These are phyloP conservation scores for Fusarium acutatum DNA, from an alignment of 2,329 filamentous ascomycete genomes.

Conservation along the genomic window DNA sequence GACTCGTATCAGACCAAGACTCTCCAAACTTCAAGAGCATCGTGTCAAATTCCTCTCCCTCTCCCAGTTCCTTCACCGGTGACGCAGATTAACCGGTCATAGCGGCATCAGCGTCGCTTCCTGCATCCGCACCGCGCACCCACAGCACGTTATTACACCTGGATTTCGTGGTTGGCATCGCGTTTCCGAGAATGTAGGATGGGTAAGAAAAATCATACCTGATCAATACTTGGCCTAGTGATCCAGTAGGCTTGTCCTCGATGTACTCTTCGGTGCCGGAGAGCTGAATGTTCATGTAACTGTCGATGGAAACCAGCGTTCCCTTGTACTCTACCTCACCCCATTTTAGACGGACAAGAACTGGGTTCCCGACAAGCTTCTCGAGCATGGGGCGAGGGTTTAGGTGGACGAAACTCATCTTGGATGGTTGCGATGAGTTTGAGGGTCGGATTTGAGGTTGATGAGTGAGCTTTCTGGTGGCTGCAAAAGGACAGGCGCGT, in stretches of 20 bases:
- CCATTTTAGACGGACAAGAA: conserved; percentile 96
- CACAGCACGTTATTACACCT: conserved; percentile 98
- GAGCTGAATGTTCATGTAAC: conserved; percentile 99
- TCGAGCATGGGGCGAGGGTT: conserved; percentile 98
- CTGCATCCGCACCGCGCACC: conserved; percentile 71
- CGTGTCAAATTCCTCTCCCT: conserved; percentile 9
- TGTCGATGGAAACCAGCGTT: conserved; percentile 89
- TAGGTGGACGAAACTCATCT: conserved; percentile 78
- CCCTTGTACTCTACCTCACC: conserved; percentile 98
- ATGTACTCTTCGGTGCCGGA: conserved; percentile 92
- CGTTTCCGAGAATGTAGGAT: background rate
- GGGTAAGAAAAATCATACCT: conserved; percentile 62
- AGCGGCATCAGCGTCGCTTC: conserved; percentile 61
- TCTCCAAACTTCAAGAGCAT: conserved; percentile 6
- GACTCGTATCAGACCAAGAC: conserved; percentile 15
- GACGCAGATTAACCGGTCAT: conserved; percentile 61
- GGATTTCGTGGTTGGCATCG: conserved; percentile 3
- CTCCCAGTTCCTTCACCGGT: conserved; percentile 2
- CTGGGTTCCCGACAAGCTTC: conserved; percentile 88
- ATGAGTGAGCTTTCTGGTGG: conserved; percentile 33
- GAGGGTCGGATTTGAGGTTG: conserved; percentile 28
- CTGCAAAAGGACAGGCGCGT: conserved; percentile 36
- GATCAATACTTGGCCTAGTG: conserved; percentile 90
- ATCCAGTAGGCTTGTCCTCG: conserved; percentile 83
- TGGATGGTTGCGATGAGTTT: conserved; percentile 31